phyloP scores from a whole-genome alignment of 768 basidiomycete species.

The Dacryopinax primogenitus region DNA sequence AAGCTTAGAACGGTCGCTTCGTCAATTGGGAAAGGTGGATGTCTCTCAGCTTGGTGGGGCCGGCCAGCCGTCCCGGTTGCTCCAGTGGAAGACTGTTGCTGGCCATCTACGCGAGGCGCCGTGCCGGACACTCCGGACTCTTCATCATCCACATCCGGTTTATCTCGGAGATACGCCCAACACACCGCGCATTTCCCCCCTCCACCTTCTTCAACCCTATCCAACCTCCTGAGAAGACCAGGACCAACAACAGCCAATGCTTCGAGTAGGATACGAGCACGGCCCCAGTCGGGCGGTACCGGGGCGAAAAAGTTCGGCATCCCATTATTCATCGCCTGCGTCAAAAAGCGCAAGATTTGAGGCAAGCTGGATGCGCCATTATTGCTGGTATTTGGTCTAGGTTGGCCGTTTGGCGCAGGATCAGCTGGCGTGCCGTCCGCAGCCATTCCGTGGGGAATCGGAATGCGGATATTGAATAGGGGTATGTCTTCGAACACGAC shows the following conservation, averaged over 20 bases:
- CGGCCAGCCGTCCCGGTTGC: not conserved
- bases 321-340: not conserved
- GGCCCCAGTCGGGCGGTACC: not conserved
- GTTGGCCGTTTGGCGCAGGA: not conserved
- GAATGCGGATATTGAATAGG: not conserved
- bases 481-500: too few species aligned
- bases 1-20: not conserved
- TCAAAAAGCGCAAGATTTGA: not conserved
- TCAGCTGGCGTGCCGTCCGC: not conserved
- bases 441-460: not conserved
- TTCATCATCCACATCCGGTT: not conserved
- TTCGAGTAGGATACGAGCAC: not conserved
- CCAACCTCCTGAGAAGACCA: not conserved
- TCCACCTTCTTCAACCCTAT: not conserved
- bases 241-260: not conserved
- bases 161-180: not conserved
- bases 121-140: not conserved
- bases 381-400: not conserved
- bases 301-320: not conserved
- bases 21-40: not conserved
- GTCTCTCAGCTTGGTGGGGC: not conserved
- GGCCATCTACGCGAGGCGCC: not conserved
- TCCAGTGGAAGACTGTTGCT: not conserved
- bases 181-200: not conserved
- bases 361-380: not conserved